Evolutionary conservation across 768 basidiomycete species (phyloP), one percentile per base, ranked within the genome.

Genomic region (Boletus insuetus): DNA sequence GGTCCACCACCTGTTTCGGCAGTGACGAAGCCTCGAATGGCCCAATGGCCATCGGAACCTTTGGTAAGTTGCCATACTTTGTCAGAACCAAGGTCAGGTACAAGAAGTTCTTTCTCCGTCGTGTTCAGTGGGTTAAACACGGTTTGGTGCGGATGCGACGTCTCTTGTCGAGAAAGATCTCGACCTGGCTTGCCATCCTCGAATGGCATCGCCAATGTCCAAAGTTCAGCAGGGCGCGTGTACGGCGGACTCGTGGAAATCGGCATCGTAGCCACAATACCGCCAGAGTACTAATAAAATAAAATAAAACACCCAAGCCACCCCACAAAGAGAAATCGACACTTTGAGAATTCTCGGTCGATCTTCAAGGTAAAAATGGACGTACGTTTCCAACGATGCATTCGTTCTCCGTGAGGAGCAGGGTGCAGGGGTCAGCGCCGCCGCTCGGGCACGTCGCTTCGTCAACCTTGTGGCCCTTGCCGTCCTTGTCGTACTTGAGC

Each of bases 61-160:
- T 81, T 78, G 59, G 71, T 73, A 55, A 86, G 74, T 52, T 81
- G 74, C 71, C 80, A 84, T 16, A 91, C 79, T 49, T 77, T 77
- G 66, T 94, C 92, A 3, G 81, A 77, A 5, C 91, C 91, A 7
- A 94, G 74, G 68, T 94, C 90, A 1, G 89, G 83, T 2, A 91
- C 77, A 42, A 91, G 77, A 13, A 93, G 70, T 58, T 89, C 87
- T 26, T 74, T 64, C 46, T 77, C 74, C 17, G 74, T 69, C 31
- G 77, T 69, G 39, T 81, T 77, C 14, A 84, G 63, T 1, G 59
- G n/a, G 47, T 63, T 66, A 55, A 69, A 54, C 53, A 79, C 63
- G 34, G 85, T 82, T 63, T 93, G 87, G 71, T 94, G 92, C 0
- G 89, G 87, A 65, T 94, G 93, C 4, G 90, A 78, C 6, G 74